Evolutionary conservation across 768 basidiomycete genomes (phyloP), one percentile per base, ranked within the genome.

Genomic region (Pisolithus sp.): DNA sequence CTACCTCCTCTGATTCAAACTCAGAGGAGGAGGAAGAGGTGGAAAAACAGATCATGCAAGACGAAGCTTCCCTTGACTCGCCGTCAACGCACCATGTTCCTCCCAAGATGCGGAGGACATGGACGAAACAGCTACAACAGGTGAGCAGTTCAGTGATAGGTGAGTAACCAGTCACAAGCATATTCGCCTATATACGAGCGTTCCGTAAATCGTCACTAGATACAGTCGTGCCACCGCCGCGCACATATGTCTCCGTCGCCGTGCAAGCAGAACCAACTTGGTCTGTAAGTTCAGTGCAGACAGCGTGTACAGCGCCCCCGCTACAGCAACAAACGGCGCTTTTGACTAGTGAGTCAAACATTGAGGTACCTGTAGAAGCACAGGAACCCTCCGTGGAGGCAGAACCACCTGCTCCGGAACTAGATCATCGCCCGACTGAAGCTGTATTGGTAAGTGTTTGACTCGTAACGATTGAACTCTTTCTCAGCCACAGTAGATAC

Each of bases 81-180:
- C 59, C 68, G n/a, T 44, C 58, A 23, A 64, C 68, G 40, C 68
- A 73, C 51, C 67, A 68, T 51, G 71, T 83, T 26, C 82, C 82
- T 41, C 83, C 83, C 21, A 84, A 82, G 69, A 78, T 84, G 79
- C 73, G 82, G 46, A 75, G 79, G 60, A 75, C 76, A 24, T 83
- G 82, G 81, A 72, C 69, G 40, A 81, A 69, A 61, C 75, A 72
- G 60, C 53, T 62, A 46, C 76, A 80, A 54, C 75, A 76, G 62
- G 66, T 71, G 61, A 72, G 67, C 34, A 34, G 34, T 65, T 57
- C 60, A 38, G 57, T 50, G 8, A 50, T 62, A 57, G 63, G 77
- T 79, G 63, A 74, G 78, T 62, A 49, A 21, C 9, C 23, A 34
- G 34, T 43, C 18, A 21, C 31, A 50, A 42, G 55, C 37, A 49